phyloP scores from a whole-genome alignment of 2,329 filamentous ascomycete genomes.

The Golovinomyces cichoracearum region DNA sequence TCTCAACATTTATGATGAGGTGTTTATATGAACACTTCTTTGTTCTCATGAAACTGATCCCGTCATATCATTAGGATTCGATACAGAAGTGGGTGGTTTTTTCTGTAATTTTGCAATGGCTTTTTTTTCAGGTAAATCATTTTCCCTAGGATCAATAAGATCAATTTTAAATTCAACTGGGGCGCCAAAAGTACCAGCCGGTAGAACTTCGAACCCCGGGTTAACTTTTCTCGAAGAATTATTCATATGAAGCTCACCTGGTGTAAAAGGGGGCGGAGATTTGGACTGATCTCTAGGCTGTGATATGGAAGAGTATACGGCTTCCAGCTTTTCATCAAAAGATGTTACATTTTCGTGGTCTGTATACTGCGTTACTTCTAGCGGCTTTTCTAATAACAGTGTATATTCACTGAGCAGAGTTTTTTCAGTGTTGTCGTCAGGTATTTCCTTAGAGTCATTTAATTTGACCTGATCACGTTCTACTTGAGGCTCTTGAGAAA shows the following conservation, averaged over 20 bases:
- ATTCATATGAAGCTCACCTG: conserved; percentile 17
- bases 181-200: conserved; percentile 17
- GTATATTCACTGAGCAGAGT: no score
- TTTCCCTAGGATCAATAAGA: conserved; percentile 2
- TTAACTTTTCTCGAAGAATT: conserved; percentile 17
- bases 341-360: no score
- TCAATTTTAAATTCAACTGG: conserved; percentile 4
- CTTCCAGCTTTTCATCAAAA: no score
- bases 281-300: no score
- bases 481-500: conserved; percentile 5
- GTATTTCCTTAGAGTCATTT: background rate
- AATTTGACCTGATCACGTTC: background rate
- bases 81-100: conserved; percentile 13
- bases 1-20: no score
- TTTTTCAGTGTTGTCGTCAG: no score
- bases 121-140: conserved; percentile 11
- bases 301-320: no score
- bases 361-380: no score
- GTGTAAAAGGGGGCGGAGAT: conserved; percentile 15
- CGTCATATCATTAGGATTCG: background rate
- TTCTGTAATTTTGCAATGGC: conserved; percentile 20
- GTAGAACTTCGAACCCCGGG: conserved; percentile 18
- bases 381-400: no score
- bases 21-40: background rate
- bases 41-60: background rate